Base-by-base conservation (phyloP, 2,329 filamentous ascomycete genomes). In the Esteya vermicola region DNA sequence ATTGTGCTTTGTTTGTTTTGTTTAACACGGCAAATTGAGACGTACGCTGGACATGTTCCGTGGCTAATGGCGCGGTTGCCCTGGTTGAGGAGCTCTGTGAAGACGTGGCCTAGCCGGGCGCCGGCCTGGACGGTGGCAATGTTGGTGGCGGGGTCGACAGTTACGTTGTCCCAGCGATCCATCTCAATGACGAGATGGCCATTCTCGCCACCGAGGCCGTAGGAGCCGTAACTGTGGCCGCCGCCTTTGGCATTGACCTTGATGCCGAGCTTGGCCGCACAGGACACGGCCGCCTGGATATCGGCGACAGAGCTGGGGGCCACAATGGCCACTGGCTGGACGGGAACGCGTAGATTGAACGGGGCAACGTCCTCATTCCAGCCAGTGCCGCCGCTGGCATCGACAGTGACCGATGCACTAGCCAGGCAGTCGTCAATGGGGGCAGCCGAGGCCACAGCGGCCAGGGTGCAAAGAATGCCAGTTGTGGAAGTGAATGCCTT, bases 191-290 rank as follows among this genome's bases (percentile, higher is more conserved):
- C 58, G 47, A 70, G 52, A 32, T 61, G 58, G 4, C 65, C 66
- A 42, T 70, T 56, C 48, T 66, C 59, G 8, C 67, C 67, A 23
- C 66, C 65, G 1, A 65, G 58, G 4, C 64, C 64, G 43, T 62
- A 64, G 0, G 62, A 65, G 1, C 61, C 66, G 45, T 71, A 72
- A 4, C 62, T 67, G 50, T 72, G 68, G 4, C 68, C 68, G 23
- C 68, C 68, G 39, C 62, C 61, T 45, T 64, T 65, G 23, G 67
- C 61, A 38, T 63, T 66, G 13, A 68, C 63, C 50, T 65, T 67
- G 42, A 67, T 46, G 7, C 55, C 54, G n/a, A 54, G 49, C 43
- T 58, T 45, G 7, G 50, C 52, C 26, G 64, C 68, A 47, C 67
- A 71, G 5, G 54, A 48, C 6, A 72, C 62, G 7, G 65, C 63